These are phyloP conservation scores for Lentinula aciculospora DNA, from an alignment of 768 basidiomycete genomes.

Conservation along the genomic window DNA sequence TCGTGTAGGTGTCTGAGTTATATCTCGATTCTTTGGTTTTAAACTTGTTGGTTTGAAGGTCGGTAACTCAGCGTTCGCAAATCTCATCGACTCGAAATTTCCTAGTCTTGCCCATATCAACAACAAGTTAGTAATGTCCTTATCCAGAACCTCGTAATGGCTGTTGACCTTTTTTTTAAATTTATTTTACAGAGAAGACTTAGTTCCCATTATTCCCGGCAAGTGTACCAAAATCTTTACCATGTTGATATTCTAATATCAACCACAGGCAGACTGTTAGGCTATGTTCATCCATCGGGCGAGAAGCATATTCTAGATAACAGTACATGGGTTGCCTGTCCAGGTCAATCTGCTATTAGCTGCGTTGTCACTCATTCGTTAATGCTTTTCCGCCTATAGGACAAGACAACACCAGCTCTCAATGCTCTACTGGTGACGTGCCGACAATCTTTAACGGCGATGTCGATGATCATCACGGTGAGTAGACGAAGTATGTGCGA, in stretches of 20 bases:
- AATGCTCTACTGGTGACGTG: conserved; percentile 52
- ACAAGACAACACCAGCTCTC: conserved; percentile 49
- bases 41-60: conserved; percentile 29
- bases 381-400: conserved; percentile 28
- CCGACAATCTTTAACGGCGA: conserved; percentile 40
- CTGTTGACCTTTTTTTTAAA: not conserved
- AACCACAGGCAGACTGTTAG: conserved; percentile 27
- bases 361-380: conserved; percentile 9
- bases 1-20: conserved; percentile 20
- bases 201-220: conserved; percentile 34
- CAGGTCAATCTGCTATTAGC: conserved; percentile 26
- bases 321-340: conserved; percentile 47
- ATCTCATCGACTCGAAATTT: conserved; percentile 44
- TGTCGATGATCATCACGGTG: conserved; percentile 41
- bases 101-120: conserved; percentile 43
- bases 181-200: not conserved
- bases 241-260: not conserved
- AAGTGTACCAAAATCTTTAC: conserved; percentile 4
- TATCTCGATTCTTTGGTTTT: not conserved
- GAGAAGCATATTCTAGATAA: conserved; percentile 22
- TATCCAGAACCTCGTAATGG: not conserved
- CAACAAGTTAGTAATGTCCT: conserved; percentile 30
- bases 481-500: not conserved
- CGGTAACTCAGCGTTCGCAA: conserved; percentile 54
- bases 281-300: conserved; percentile 40